Percentiles rank a stretch among this genome's conserved stretches.
Evolutionary conservation across 2,329 filamentous ascomycete species (phyloP).

Genomic region (Fusarium caatingaense): DNA sequence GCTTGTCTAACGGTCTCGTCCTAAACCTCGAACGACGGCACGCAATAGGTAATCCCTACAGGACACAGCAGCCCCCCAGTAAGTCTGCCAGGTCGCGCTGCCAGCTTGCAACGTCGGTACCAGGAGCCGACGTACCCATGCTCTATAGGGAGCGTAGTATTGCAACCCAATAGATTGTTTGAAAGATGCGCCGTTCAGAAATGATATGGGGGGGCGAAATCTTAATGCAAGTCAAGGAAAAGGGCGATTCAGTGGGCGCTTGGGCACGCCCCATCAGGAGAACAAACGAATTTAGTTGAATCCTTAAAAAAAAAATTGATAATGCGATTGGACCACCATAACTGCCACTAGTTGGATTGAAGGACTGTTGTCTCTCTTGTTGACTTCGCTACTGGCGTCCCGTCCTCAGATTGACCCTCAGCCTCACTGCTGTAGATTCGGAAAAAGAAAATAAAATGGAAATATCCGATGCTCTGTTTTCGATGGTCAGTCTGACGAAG

Average conservation of each 20-base stretch:
- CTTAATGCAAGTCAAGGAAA: conserved; percentile 12
- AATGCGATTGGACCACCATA: conserved; percentile 21
- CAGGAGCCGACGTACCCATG: conserved; percentile 41
- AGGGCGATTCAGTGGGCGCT: conserved; percentile 24
- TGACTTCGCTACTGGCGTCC: conserved; percentile 9
- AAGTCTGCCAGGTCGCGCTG: neutral
- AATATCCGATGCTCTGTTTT: conserved; percentile 2
- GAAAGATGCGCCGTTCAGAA: conserved; percentile 1
- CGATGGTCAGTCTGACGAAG: neutral
- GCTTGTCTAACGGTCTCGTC: conserved; percentile 27
- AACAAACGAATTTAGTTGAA: conserved; percentile 27
- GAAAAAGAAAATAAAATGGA: conserved; percentile 1
- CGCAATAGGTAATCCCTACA: conserved; percentile 9
- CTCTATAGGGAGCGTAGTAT: neutral
- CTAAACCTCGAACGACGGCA: conserved; percentile 39
- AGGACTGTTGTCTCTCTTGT: conserved; percentile 17
- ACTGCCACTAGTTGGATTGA: conserved; percentile 16
- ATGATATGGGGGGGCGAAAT: conserved; percentile 11
- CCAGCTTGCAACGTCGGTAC: conserved; percentile 36
- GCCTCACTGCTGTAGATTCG: conserved; percentile 25
- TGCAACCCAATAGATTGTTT: neutral
- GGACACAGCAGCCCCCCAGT: neutral
- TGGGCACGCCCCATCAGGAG: conserved; percentile 25
- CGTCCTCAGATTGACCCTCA: conserved; percentile 11
- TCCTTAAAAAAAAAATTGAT: conserved; percentile 19